Evolutionary conservation across 306 rosid genomes (phyloP).

Genomic region (Dryas octopetala): DNA sequence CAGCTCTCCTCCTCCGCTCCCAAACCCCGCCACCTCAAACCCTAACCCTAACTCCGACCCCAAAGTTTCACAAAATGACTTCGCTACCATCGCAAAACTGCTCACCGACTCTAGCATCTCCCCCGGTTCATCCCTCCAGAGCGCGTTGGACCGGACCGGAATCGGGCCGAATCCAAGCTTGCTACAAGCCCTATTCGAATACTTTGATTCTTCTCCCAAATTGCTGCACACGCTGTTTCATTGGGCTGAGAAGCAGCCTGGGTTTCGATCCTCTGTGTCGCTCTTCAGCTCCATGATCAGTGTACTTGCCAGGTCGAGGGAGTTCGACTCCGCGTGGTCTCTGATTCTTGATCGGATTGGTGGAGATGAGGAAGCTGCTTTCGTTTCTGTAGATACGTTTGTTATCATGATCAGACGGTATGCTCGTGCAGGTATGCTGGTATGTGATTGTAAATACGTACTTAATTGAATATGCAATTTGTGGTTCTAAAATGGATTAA

Average conservation of each 20-base stretch:
- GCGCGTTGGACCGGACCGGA: constrained; percentile 52
- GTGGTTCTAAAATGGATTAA: neutral
- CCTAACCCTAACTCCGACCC: constrained; percentile 19
- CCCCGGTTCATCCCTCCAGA: constrained; percentile 52
- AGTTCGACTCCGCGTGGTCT: constrained; percentile 73
- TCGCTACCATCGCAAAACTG: constrained; percentile 49
- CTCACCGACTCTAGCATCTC: constrained; percentile 45
- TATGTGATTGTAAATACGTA: neutral
- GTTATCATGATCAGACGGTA: constrained; percentile 82
- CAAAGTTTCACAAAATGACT: constrained; percentile 28
- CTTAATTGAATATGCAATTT: neutral
- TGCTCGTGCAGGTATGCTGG: constrained; percentile 64
- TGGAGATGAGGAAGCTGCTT: constrained; percentile 25
- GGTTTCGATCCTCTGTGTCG: constrained; percentile 35
- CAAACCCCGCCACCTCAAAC: constrained; percentile 16
- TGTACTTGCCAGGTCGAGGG: constrained; percentile 57
- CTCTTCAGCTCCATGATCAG: constrained; percentile 57
- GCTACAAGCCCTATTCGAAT: constrained; percentile 48
- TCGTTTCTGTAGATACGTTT: constrained; percentile 60
- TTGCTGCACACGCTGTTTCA: constrained; percentile 62
- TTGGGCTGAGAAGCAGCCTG: constrained; percentile 68
- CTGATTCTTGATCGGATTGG: constrained; percentile 42
- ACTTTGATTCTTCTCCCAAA: constrained; percentile 65
- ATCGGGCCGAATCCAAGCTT: constrained; percentile 47
- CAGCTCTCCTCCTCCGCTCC: neutral